Evolutionary conservation across 768 basidiomycete genomes (phyloP), one percentile per base, ranked within the genome.

Genomic region (Pleurotus tuoliensis): DNA sequence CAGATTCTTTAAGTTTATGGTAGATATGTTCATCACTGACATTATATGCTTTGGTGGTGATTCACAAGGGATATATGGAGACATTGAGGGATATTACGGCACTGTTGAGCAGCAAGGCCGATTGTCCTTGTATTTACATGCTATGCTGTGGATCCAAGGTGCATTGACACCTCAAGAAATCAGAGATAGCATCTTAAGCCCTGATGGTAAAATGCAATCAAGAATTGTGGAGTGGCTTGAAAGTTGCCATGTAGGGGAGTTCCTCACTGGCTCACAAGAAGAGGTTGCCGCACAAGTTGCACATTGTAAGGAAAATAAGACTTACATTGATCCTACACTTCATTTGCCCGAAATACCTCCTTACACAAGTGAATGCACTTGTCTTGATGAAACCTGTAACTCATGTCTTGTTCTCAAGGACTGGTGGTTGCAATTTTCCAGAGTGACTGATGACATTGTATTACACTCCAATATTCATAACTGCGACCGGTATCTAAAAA

Each of bases 81-180:
- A 58, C 0, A 63, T 61, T 7, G 9, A 40, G 6, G 62, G 54
- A 0, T 71, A 67, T 51, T 69, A 72, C 59, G 69, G 69, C 2
- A 68, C 69, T 5, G 70, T 71, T 8, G 70, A 73, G 51, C 60
- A 66, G 22, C 71, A 72, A 60, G 70, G 69, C 2, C 56, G 68
- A 2, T 37, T 66, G 6, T 67, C 70, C 0, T 20, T 72, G 11
- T 70, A 72, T 58, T 40, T 70, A 13, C 70, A 70, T 55, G 37
- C 67, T 45, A 56, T 69, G 4, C 5, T 72, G 22, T 74, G 73
- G 73, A 63, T 73, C 3, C 51, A 61, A 50, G 56, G 57, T n/a
- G 47, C 54, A 4, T 37, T 67, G 5, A 61, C 62, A 1, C 73
- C 73, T 2, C 67, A 72, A 56, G 66, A 73, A 55, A 67, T 75